These are phyloP conservation scores for Hanseniaspora guilliermondii DNA, from an alignment of 805 yeast genomes.

Conservation along the genomic window DNA sequence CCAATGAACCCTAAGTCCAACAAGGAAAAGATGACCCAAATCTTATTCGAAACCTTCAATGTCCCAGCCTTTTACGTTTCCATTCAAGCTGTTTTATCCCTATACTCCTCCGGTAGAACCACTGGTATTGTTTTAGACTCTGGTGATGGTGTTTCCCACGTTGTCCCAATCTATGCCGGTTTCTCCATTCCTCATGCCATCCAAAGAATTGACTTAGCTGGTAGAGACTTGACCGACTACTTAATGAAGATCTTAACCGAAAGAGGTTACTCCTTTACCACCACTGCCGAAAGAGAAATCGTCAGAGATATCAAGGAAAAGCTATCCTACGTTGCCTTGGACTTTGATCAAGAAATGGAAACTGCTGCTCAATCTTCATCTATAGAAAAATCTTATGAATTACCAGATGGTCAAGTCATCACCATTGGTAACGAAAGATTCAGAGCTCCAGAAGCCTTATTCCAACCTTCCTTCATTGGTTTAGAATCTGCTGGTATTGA, in stretches of 20 bases:
- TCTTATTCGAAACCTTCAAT: slow-evolving; percentile 96
- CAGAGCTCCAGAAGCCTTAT: slow-evolving; percentile 99
- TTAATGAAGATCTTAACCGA: slow-evolving; percentile 96
- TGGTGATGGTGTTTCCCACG: slow-evolving; percentile 99
- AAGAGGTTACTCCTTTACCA: slow-evolving; percentile 98
- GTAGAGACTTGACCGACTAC: slow-evolving; percentile 98
- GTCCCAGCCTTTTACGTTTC: slow-evolving; percentile 99
- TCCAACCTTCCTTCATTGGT: slow-evolving; percentile 89
- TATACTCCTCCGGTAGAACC: slow-evolving; percentile 99
- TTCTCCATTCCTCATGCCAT: slow-evolving; percentile 98
- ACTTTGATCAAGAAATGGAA: slow-evolving; percentile 98
- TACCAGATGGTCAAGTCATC: slow-evolving; percentile 99
- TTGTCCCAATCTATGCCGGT: slow-evolving; percentile 99
- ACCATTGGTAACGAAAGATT: slow-evolving; percentile 99
- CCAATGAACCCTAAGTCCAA: slow-evolving; percentile 99
- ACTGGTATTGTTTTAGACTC: slow-evolving; percentile 99
- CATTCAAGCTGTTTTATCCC: slow-evolving; percentile 95
- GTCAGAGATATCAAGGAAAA: slow-evolving; percentile 85
- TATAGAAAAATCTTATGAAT: slow-evolving; percentile 96
- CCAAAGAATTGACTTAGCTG: slow-evolving; percentile 96
- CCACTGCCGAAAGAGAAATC: slow-evolving; percentile 98
- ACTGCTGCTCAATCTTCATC: slow-evolving; percentile 97
- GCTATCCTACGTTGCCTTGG: slow-evolving; percentile 97
- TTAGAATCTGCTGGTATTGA: slow-evolving; percentile 98
- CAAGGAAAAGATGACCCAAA: slow-evolving; percentile 99